These are phyloP conservation scores for Hypomontagnella submonticulosa DNA, from an alignment of 495 filamentous ascomycete species.

Conservation along the genomic window DNA sequence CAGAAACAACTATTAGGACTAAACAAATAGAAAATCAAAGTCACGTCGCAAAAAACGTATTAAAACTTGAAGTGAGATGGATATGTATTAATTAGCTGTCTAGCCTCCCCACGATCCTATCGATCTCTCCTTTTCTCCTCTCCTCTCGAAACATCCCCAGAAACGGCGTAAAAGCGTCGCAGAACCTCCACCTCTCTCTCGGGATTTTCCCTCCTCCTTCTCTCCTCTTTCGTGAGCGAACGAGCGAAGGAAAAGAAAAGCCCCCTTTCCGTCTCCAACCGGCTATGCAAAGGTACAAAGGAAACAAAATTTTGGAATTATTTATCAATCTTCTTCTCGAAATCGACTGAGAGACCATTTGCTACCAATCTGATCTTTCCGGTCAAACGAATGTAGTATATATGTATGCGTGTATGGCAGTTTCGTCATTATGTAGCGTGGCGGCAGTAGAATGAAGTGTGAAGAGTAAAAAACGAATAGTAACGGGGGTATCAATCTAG, in stretches of 20 bases:
- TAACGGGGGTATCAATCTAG: slow-evolving; percentile 51
- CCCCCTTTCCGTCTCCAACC: slow-evolving; percentile 25
- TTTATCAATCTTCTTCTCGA: slow-evolving; percentile 19
- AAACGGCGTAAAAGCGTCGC: slow-evolving; percentile 32
- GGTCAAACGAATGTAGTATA: slow-evolving; percentile 20
- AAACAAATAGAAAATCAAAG: no score
- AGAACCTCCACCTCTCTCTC: background rate
- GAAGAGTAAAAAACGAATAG: slow-evolving; percentile 4
- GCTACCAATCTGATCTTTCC: slow-evolving; percentile 22
- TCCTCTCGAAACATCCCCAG: slow-evolving; percentile 26
- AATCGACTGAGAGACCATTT: slow-evolving; percentile 20
- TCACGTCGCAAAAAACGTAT: background rate
- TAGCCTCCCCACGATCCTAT: slow-evolving; percentile 11
- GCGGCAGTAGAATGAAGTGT: slow-evolving; percentile 14
- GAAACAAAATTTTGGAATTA: slow-evolving; percentile 1
- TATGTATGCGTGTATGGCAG: background rate
- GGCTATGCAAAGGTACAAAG: slow-evolving; percentile 40
- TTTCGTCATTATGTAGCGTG: slow-evolving; percentile 42
- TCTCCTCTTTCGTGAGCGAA: slow-evolving; percentile 18
- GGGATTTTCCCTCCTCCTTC: background rate
- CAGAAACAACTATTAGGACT: background rate
- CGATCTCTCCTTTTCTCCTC: slow-evolving; percentile 10
- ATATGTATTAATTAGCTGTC: slow-evolving; percentile 38
- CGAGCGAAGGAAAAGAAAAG: slow-evolving; percentile 18
- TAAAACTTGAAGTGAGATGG: slow-evolving; percentile 11